A percentile compares a stretch with the other conserved stretches of the same genome.
Conservation (phyloP, 495 filamentous ascomycete genomes). For the Neurospora sp. region DNA sequence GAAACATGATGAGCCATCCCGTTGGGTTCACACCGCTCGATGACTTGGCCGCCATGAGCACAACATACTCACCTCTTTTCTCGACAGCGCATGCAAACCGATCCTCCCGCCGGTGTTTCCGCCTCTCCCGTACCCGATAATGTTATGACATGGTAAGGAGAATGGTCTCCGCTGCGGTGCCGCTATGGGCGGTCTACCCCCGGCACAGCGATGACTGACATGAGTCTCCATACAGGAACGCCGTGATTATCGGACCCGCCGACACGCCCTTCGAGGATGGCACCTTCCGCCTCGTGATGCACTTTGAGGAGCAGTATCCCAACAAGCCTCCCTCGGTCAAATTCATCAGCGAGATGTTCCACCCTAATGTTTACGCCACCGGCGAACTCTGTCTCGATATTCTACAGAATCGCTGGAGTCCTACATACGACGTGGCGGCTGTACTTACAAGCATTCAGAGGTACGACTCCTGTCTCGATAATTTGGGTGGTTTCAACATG, state of each 20-base stretch:
- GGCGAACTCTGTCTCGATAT: slow-evolving; percentile 97
- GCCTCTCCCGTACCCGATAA: slow-evolving; percentile 96
- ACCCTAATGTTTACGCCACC: slow-evolving; percentile 95
- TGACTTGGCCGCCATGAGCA: not conserved
- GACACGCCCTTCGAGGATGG: slow-evolving; percentile 98
- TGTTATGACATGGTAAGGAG: slow-evolving; percentile 91
- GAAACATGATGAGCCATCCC: slow-evolving; percentile 11
- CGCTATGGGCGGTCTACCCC: not conserved
- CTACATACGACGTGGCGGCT: slow-evolving; percentile 95
- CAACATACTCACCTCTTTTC: slow-evolving; percentile 10
- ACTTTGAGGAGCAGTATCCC: slow-evolving; percentile 96
- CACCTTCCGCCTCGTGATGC: slow-evolving; percentile 95
- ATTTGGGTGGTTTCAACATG: not conserved
- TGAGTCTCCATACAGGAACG: slow-evolving; percentile 58
- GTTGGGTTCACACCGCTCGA: not conserved
- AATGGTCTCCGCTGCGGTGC: not conserved
- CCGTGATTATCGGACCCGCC: slow-evolving; percentile 94
- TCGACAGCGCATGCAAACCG: slow-evolving; percentile 92
- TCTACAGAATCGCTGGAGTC: slow-evolving; percentile 96
- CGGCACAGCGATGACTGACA: slow-evolving; percentile 3
- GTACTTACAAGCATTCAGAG: slow-evolving; percentile 97
- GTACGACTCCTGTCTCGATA: slow-evolving; percentile 31
- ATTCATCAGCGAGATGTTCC: slow-evolving; percentile 98
- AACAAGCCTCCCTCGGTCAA: slow-evolving; percentile 97
- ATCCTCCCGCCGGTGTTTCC: slow-evolving; percentile 93